Base-by-base conservation (phyloP, 2,329 filamentous ascomycete species). In the Coleophoma cylindrospora region DNA sequence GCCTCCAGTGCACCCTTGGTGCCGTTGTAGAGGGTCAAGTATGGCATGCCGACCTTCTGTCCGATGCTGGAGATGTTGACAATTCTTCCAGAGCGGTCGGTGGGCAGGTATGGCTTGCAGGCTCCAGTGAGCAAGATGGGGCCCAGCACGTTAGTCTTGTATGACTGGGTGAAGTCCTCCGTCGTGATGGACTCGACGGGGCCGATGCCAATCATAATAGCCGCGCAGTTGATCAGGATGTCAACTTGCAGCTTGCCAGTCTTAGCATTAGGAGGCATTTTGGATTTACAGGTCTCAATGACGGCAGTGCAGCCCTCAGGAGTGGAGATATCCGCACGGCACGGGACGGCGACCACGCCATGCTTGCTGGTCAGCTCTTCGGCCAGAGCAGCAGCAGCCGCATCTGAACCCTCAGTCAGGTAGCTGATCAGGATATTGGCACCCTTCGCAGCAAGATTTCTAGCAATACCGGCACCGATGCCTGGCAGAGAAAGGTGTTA, bases 141-240 rank as follows among this genome's bases (percentile, higher is more conserved):
- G 0, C 86, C 89, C 11, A 89, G 79, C 19, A 94, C 89, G 63
- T 95, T 95, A 68, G 91, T 77, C 51, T 80, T 78, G 72, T 88
- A 94, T 45, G 86, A 81, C 55, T 75, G 70, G 43, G 81, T 75
- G 70, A 92, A 94, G 62, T 89, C 78, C 7, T 74, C 74, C 4
- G 72, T 61, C 4, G 76, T 77, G 52, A 89, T 77, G 34, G 84
- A 76, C 45, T 80, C 76, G 17, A 86, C 68, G 33, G 73, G 66
- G 27, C 27, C 27, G 61, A 83, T 79, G 69, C 91, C 91, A 40
- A 80, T 70, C 37, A 80, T 71, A 12, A 82, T 69, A 50, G 87
- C 89, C 22, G 90, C 89, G 67, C 92, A 92, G 77, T 95, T 92
- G 72, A 95, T 74, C 50, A 95, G 74, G 52, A 94, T 88, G 69